Percentiles rank a stretch among this genome's conserved stretches.
Evolutionary conservation across 257 asterid genomes (phyloP).

Genomic region (Solanum bulbocastanum): DNA sequence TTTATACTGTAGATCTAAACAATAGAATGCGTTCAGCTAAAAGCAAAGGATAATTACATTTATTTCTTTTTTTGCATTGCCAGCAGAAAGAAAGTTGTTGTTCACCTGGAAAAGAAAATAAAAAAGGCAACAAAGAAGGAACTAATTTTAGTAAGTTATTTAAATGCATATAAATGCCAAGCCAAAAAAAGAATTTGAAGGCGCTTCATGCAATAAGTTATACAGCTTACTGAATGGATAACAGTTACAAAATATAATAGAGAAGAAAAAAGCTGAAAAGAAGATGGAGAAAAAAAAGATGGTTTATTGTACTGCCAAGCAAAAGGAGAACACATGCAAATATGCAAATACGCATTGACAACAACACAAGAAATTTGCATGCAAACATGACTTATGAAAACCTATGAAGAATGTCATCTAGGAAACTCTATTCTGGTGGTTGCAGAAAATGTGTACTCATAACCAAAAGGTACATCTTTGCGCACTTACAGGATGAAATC

Average conservation of each 20-base stretch:
- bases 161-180: neutral
- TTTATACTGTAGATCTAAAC: neutral
- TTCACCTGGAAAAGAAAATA: constrained; percentile 52
- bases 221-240: neutral
- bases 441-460: neutral
- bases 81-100: constrained; percentile 91
- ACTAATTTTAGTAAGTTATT: neutral
- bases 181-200: neutral
- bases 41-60: constrained; percentile 34
- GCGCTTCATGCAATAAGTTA: neutral
- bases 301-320: neutral
- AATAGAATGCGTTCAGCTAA: neutral
- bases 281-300: neutral
- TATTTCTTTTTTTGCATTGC: constrained; percentile 86
- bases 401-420: neutral
- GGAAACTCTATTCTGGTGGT: neutral
- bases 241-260: neutral
- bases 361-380: neutral
- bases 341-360: neutral
- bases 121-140: neutral
- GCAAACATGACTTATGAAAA: neutral
- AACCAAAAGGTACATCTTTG: neutral
- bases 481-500: constrained; percentile 91
- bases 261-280: neutral
- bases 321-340: neutral